Percentiles rank a stretch among this genome's conserved stretches.
These are phyloP conservation scores for Saururus chinensis DNA, from an alignment of 164 flowering plant genomes.

Conservation along the genomic window DNA sequence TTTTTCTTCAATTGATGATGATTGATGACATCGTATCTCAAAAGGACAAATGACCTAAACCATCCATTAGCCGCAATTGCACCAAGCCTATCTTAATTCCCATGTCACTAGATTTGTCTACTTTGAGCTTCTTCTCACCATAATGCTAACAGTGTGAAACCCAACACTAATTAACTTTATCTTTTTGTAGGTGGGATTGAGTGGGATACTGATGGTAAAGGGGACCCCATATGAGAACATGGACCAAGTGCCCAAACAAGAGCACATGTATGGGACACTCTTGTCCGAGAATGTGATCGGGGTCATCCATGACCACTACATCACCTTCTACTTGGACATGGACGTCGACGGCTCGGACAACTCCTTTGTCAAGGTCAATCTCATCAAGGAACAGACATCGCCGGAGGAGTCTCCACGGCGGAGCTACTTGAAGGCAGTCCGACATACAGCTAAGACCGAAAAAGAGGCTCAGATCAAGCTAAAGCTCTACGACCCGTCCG, in stretches of 20 bases:
- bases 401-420: slow-evolving; percentile 55
- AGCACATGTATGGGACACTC: slow-evolving; percentile 55
- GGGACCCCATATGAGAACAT: slow-evolving; percentile 54
- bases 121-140: no score
- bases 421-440: slow-evolving; percentile 60
- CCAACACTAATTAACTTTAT: no score
- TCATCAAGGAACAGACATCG: slow-evolving; percentile 29
- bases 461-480: slow-evolving; percentile 83
- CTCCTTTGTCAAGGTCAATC: slow-evolving; percentile 74
- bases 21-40: no score
- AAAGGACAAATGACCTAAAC: no score
- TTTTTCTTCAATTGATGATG: no score
- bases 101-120: not conserved
- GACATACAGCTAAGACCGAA: slow-evolving; percentile 62
- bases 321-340: slow-evolving; percentile 84
- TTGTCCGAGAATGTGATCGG: slow-evolving; percentile 85
- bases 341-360: slow-evolving; percentile 74
- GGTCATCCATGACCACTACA: slow-evolving; percentile 78
- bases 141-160: no score
- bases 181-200: slow-evolving; percentile 75
- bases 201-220: slow-evolving; percentile 91
- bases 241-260: slow-evolving; percentile 39
- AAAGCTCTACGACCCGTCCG: slow-evolving; percentile 70
- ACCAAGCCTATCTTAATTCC: no score
- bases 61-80: no score